These are phyloP conservation scores for Fusarium subglutinans DNA, from an alignment of 2,329 filamentous ascomycete species.

Conservation along the genomic window DNA sequence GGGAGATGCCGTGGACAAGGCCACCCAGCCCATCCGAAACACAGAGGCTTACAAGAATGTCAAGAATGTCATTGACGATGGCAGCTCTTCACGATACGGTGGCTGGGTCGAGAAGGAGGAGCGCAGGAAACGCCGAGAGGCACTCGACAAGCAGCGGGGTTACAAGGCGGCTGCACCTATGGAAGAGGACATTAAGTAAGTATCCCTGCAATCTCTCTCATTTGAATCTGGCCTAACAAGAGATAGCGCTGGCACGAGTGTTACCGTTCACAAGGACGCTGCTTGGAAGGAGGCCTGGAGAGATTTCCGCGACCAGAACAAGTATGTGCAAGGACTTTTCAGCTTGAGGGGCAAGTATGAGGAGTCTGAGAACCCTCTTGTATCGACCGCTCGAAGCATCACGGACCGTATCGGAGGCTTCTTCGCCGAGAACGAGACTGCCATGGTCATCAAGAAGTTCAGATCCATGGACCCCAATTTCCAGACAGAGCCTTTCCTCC, in stretches of 20 bases:
- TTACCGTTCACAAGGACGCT: slow-evolving; percentile 96
- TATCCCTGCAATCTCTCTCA: slow-evolving; percentile 29
- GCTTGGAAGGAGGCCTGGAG: slow-evolving; percentile 99
- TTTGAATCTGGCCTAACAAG: slow-evolving; percentile 43
- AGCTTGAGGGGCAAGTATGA: slow-evolving; percentile 87
- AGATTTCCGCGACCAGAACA: slow-evolving; percentile 90
- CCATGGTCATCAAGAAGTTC: slow-evolving; percentile 98
- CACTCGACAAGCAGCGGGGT: slow-evolving; percentile 70
- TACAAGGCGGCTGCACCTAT: slow-evolving; percentile 64
- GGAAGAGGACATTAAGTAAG: slow-evolving; percentile 90
- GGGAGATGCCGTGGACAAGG: slow-evolving; percentile 88
- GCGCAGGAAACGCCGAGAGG: slow-evolving; percentile 79
- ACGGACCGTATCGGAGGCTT: slow-evolving; percentile 93
- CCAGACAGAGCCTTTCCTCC: slow-evolving; percentile 92
- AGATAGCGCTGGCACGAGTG: slow-evolving; percentile 85
- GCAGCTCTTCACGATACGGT: slow-evolving; percentile 93
- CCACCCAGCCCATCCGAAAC: slow-evolving; percentile 91
- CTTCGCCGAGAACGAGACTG: slow-evolving; percentile 98
- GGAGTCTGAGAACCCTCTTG: slow-evolving; percentile 96
- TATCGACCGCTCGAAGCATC: slow-evolving; percentile 91
- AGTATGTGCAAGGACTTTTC: slow-evolving; percentile 88
- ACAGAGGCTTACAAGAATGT: slow-evolving; percentile 96
- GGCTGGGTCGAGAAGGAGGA: slow-evolving; percentile 98
- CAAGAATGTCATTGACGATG: slow-evolving; percentile 96
- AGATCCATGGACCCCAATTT: slow-evolving; percentile 94